Evolutionary conservation across 1,139 yeast genomes (phyloP).

Genomic region (Scheffersomyces insectosa): DNA sequence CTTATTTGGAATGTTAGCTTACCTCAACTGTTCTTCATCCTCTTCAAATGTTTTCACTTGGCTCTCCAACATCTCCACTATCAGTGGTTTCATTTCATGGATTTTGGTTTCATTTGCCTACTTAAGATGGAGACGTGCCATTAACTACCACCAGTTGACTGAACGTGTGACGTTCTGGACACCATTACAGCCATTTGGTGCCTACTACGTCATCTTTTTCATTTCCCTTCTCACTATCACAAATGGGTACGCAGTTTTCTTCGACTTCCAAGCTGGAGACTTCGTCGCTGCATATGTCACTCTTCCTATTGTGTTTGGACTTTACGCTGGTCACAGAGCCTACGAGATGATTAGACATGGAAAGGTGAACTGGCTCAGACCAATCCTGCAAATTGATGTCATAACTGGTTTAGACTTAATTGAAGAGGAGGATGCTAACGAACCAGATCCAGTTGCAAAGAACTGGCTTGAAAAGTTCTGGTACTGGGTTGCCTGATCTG

Average conservation of each 20-base stretch:
- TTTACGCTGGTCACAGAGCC: slow-evolving; percentile 45
- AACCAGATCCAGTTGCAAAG: slow-evolving; percentile 20
- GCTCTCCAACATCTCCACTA: slow-evolving; percentile 70
- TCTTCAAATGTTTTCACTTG: slow-evolving; percentile 61
- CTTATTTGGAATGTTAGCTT: slow-evolving; percentile 57
- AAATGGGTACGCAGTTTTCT: slow-evolving; percentile 61
- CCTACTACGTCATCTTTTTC: slow-evolving; percentile 50
- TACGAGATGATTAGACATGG: slow-evolving; percentile 31
- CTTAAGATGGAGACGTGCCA: slow-evolving; percentile 56
- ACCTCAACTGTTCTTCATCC: slow-evolving; percentile 57
- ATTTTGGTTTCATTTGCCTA: slow-evolving; percentile 48
- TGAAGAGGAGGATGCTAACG: slow-evolving; percentile 24
- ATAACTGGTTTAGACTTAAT: slow-evolving; percentile 45
- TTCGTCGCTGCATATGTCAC: slow-evolving; percentile 66
- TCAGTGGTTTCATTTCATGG: slow-evolving; percentile 74
- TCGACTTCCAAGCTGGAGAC: slow-evolving; percentile 50
- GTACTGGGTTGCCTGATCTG: slow-evolving; percentile 19
- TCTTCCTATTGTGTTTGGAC: slow-evolving; percentile 50
- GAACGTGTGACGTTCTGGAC: slow-evolving; percentile 52
- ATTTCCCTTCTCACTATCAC: slow-evolving; percentile 50
- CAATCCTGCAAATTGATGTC: slow-evolving; percentile 45
- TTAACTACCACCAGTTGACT: slow-evolving; percentile 37
- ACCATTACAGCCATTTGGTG: slow-evolving; percentile 50
- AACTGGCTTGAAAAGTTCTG: slow-evolving; percentile 20
- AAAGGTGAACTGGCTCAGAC: slow-evolving; percentile 33